These are phyloP conservation scores for Rhinocladiella mackenziei DNA, from an alignment of 2,329 filamentous ascomycete species.

Conservation along the genomic window DNA sequence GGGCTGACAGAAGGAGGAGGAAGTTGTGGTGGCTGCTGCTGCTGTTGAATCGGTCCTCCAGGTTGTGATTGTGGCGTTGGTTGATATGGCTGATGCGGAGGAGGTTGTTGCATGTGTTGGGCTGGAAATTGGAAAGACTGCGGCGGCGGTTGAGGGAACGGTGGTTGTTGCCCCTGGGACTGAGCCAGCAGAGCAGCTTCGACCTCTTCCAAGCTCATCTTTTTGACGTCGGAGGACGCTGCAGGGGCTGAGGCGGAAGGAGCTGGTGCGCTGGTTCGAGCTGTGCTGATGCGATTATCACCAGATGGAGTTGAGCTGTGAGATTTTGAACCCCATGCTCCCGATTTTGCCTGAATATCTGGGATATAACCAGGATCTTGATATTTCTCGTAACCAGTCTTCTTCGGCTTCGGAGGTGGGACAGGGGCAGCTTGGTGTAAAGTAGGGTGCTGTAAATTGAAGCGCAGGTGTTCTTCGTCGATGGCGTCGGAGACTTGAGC, in stretches of 20 bases:
- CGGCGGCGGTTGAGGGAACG: constrained; percentile 18
- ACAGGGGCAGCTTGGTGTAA: constrained; percentile 35
- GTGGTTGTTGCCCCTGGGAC: constrained; percentile 14
- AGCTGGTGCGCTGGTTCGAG: constrained; percentile 28
- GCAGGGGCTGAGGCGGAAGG: constrained; percentile 30
- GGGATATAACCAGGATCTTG: constrained; percentile 77
- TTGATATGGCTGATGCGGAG: constrained; percentile 27
- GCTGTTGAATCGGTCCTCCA: constrained; percentile 3
- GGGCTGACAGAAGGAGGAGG: constrained; percentile 36
- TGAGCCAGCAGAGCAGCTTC: constrained; percentile 79
- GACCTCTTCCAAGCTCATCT: constrained; percentile 93
- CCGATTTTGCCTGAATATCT: constrained; percentile 87
- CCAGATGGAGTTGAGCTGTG: constrained; percentile 32
- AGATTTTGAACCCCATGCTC: constrained; percentile 75
- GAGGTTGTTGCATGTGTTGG: constrained; percentile 32
- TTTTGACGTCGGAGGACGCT: constrained; percentile 27
- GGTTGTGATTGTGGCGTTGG: constrained; percentile 10
- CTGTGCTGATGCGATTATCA: constrained; percentile 24
- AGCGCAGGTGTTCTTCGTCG: constrained; percentile 85
- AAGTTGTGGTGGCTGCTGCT: constrained; percentile 31
- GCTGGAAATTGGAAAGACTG: constrained; percentile 23
- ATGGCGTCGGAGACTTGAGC: constrained; percentile 81
- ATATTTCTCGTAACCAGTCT: constrained; percentile 89
- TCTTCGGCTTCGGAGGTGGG: constrained; percentile 56
- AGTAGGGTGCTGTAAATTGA: constrained; percentile 62